phyloP scores from a whole-genome alignment of 2,329 filamentous ascomycete genomes.

The Curvularia eragrostidis region DNA sequence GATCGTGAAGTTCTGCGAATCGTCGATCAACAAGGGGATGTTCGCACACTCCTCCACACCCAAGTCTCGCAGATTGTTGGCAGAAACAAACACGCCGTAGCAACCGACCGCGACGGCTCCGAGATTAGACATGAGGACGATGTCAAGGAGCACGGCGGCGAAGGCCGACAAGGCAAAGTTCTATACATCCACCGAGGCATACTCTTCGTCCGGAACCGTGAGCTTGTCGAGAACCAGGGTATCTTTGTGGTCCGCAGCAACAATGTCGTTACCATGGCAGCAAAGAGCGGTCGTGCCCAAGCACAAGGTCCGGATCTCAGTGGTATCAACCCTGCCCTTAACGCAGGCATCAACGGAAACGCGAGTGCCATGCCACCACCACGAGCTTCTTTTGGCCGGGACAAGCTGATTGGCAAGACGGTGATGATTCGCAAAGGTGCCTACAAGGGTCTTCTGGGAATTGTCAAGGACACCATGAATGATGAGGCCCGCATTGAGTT shows the following conservation, averaged over 20 bases:
- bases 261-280: conserved; percentile 89
- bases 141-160: conserved; percentile 87
- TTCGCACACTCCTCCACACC: conserved; percentile 82
- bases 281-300: conserved; percentile 84
- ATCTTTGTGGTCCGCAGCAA: conserved; percentile 86
- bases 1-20: conserved; percentile 91
- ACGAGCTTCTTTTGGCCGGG: conserved; percentile 71
- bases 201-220: conserved; percentile 86
- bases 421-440: conserved; percentile 86
- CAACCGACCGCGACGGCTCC: conserved; percentile 89
- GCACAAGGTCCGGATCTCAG: conserved; percentile 78
- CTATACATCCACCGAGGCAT: conserved; percentile 94
- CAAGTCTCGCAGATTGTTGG: conserved; percentile 91
- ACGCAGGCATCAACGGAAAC: conserved; percentile 64
- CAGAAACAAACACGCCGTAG: conserved; percentile 81
- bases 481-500: conserved; percentile 86
- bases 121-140: conserved; percentile 93
- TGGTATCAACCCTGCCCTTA: conserved; percentile 84
- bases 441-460: conserved; percentile 91
- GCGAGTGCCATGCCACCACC: conserved; percentile 69
- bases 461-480: conserved; percentile 94
- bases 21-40: conserved; percentile 86
- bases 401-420: conserved; percentile 87
- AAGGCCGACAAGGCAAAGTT: conserved; percentile 85
- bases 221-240: conserved; percentile 83